Evolutionary conservation across 2,329 filamentous ascomycete species (phyloP), one percentile per base, ranked within the genome.

Genomic region (Ophiosphaerella narmari): DNA sequence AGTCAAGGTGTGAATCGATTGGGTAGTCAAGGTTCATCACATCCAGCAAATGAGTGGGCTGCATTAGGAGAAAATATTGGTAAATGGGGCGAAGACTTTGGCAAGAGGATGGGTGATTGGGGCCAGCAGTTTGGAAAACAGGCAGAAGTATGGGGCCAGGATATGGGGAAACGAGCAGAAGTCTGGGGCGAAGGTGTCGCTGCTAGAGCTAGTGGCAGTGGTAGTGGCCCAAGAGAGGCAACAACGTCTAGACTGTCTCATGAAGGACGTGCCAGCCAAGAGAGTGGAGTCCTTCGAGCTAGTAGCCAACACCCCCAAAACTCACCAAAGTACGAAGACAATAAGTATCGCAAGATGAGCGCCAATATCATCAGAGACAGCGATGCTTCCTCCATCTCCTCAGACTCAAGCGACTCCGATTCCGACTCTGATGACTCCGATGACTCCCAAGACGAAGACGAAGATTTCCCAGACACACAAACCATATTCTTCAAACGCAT

Each of bases 71-170:
- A 62, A 34, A 62, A 57, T n/a, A 36, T 62, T 31, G 64, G 62
- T 1, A 57, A 56, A 24, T 64, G 60, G 63, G 70, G 71, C 2
- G 66, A 72, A 45, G 62, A 71, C 8, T 66, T 72, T 23, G 70
- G 71, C 2, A 67, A 59, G 43, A 58, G 50, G 13, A 63, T 65
- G 60, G 68, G 59, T 4, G 52, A 54, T 12, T 65, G 60, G 65
- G 70, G 70, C 16, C 48, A 67, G 37, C 55, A 69, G 23, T 59
- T 71, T 43, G 70, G 65, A 1, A 58, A 60, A 34, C 52, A 58
- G 13, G 67, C 65, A 6, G 63, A 51, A 33, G 49, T 48, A 6
- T 57, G 59, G 44, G 65, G 61, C 11, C 37, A 58, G 14, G 52
- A 66, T n/a, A 33, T 65, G 4, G 61, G 55, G 9, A 46, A 48